Evolutionary conservation across 2,329 filamentous ascomycete genomes (phyloP).

Genomic region (Colletotrichum sp.): DNA sequence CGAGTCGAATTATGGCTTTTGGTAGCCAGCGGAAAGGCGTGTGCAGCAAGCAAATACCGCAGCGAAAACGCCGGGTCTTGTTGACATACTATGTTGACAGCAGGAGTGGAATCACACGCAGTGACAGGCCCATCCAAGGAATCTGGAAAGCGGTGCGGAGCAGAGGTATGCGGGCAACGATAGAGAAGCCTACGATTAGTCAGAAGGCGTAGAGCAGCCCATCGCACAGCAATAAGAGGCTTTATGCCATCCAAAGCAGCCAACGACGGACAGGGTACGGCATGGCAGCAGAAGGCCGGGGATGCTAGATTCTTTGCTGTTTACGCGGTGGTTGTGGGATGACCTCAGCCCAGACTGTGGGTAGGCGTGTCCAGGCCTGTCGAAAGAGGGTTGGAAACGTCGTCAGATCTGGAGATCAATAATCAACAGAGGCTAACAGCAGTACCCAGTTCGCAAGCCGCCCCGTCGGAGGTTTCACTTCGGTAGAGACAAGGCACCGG

Average conservation of each 20-base stretch:
- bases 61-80: background rate
- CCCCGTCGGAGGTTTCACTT: conserved; percentile 19
- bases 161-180: background rate
- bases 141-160: background rate
- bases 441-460: background rate
- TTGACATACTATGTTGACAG: background rate
- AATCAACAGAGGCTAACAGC: background rate
- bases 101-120: background rate
- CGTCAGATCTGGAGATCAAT: background rate
- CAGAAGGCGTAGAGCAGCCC: background rate
- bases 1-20: background rate
- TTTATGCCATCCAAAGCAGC: conserved; percentile 1
- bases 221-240: background rate
- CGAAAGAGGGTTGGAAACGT: background rate
- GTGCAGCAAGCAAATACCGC: conserved; percentile 13
- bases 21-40: background rate
- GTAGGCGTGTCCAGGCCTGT: background rate
- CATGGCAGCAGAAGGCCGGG: background rate
- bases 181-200: conserved; percentile 12
- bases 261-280: background rate
- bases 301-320: background rate
- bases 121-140: background rate
- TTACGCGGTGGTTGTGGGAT: background rate
- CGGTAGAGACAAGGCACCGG: conserved; percentile 16
- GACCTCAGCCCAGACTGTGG: background rate